phyloP scores from a whole-genome alignment of 1,284 basidiomycete genomes.

The Puccinia sorghi region DNA sequence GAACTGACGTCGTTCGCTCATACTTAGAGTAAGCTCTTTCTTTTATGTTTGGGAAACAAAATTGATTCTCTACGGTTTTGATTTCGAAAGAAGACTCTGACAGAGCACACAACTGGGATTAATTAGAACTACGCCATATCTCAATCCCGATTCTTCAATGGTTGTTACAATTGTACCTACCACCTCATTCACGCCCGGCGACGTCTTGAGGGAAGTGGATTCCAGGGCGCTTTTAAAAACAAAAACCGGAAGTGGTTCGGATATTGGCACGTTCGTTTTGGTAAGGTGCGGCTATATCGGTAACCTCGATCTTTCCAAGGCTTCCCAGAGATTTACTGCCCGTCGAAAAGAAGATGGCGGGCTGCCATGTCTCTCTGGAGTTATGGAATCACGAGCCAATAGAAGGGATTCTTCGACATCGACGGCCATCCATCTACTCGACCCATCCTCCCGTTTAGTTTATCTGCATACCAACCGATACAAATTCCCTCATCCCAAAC shows the following conservation, averaged over 20 bases:
- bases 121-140: constrained; percentile 34
- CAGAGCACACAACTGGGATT: neutral
- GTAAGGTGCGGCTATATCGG: constrained; percentile 92
- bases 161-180: constrained; percentile 71
- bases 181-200: constrained; percentile 85
- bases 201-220: constrained; percentile 95
- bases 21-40: constrained; percentile 70
- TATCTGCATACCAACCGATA: constrained; percentile 53
- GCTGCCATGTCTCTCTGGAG: constrained; percentile 55
- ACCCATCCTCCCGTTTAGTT: constrained; percentile 29
- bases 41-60: neutral
- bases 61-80: neutral
- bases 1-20: constrained; percentile 76
- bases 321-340: constrained; percentile 84
- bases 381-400: constrained; percentile 49
- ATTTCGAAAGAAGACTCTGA: constrained; percentile 9
- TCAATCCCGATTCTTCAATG: constrained; percentile 41
- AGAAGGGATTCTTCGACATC: constrained; percentile 26
- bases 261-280: constrained; percentile 69
- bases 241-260: constrained; percentile 61
- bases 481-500: constrained; percentile 51
- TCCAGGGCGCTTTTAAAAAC: constrained; percentile 79
- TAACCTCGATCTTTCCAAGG: constrained; percentile 84
- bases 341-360: constrained; percentile 83
- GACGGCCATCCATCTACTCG: constrained; percentile 38